A percentile compares a stretch with the other conserved stretches of the same genome.
Conservation (phyloP, 495 filamentous ascomycete genomes). For the Xylaria intraflava region DNA sequence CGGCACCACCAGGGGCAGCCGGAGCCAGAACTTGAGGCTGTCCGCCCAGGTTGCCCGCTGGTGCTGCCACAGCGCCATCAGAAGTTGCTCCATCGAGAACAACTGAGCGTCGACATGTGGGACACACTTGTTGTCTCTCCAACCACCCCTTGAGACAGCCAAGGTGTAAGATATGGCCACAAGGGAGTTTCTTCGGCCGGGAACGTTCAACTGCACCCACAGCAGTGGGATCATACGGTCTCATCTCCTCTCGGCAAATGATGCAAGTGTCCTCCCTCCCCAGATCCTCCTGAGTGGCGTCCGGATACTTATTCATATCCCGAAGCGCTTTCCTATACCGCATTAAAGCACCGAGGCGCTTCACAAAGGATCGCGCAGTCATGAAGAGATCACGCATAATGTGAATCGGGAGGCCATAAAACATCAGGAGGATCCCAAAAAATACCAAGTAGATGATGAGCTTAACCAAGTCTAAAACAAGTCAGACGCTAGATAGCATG, state of each 20-base stretch:
- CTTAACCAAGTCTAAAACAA: conserved; percentile 71
- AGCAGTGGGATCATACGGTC: conserved; percentile 54
- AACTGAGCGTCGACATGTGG: conserved; percentile 85
- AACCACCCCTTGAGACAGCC: conserved; percentile 93
- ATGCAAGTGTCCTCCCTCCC: conserved; percentile 87
- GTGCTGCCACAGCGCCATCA: conserved; percentile 10
- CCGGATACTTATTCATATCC: conserved; percentile 88
- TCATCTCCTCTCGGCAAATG: conserved; percentile 96
- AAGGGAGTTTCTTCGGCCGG: conserved; percentile 91
- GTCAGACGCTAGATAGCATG: conserved; percentile 17
- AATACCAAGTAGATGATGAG: conserved; percentile 82
- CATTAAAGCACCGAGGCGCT: conserved; percentile 78
- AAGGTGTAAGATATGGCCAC: conserved; percentile 91
- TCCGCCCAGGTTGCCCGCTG: conserved; percentile 15
- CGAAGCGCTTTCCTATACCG: conserved; percentile 81
- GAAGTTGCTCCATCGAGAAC: conserved; percentile 30
- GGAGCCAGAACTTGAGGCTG: conserved; percentile 23
- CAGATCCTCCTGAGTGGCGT: conserved; percentile 84
- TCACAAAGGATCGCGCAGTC: conserved; percentile 83
- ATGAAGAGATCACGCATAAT: conserved; percentile 93
- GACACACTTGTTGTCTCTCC: conserved; percentile 96
- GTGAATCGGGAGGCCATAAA: conserved; percentile 92
- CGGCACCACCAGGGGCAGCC: conserved; percentile 22
- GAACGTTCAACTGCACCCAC: conserved; percentile 62
- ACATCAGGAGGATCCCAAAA: conserved; percentile 86